These are phyloP conservation scores for Neofusicoccum umdonicola DNA, from an alignment of 2,329 filamentous ascomycete genomes.

Conservation along the genomic window DNA sequence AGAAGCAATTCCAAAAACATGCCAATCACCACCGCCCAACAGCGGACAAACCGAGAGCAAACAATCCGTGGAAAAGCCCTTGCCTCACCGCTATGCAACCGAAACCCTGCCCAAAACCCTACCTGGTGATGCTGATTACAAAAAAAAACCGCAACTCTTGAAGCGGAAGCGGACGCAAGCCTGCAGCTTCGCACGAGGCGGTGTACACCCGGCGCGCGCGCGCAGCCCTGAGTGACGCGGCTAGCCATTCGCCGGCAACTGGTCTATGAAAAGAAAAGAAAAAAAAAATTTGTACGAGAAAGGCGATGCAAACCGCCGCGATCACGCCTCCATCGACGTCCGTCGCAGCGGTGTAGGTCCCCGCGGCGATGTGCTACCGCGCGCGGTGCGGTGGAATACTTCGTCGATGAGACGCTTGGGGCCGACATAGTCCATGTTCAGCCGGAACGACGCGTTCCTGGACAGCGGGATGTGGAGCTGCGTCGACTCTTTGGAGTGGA, in stretches of 20 bases:
- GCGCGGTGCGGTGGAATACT: slow-evolving; percentile 54
- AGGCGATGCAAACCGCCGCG: slow-evolving; percentile 23
- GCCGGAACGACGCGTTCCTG: slow-evolving; percentile 50
- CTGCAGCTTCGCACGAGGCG: slow-evolving; percentile 11
- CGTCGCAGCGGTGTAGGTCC: slow-evolving; percentile 29
- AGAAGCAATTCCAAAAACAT: slow-evolving; percentile 13
- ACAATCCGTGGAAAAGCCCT: slow-evolving; percentile 6
- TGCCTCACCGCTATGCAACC: slow-evolving; percentile 13
- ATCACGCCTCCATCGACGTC: slow-evolving; percentile 20
- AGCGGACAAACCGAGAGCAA: neutral
- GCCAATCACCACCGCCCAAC: neutral
- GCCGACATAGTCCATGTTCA: slow-evolving; percentile 61
- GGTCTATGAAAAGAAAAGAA: slow-evolving; percentile 9
- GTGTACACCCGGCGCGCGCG: neutral
- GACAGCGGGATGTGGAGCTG: slow-evolving; percentile 53
- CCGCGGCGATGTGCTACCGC: slow-evolving; percentile 25
- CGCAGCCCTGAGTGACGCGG: neutral
- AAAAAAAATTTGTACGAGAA: slow-evolving; percentile 28
- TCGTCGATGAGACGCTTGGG: slow-evolving; percentile 63
- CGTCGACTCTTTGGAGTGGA: slow-evolving; percentile 58
- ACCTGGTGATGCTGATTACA: slow-evolving; percentile 11
- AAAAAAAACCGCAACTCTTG: neutral
- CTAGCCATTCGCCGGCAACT: neutral
- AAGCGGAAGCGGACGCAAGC: neutral
- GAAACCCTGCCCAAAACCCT: neutral